Evolutionary conservation across 345 rosid species (phyloP), one percentile per base, ranked within the genome.

Genomic region (Anastatica hierochuntica): DNA sequence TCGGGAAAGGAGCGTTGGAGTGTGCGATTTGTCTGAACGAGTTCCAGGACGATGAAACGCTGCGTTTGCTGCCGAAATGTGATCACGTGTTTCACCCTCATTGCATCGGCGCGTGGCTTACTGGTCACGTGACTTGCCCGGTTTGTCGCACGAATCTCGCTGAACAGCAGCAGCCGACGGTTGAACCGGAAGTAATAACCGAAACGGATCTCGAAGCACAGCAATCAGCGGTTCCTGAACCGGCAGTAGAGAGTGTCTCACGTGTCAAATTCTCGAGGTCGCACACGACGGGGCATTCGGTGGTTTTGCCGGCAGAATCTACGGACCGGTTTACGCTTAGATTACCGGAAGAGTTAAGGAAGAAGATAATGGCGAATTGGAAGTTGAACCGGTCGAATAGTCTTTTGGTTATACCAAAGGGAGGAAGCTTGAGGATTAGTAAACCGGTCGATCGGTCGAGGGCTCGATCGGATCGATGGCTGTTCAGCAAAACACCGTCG

Each of bases 21-120:
- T 87, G 96, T 56, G 96, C 96, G 3, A 85, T 87, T 14, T 87
- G 96, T 35, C 54, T 87, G 33, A 71, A 60, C 47, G 96, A 87
- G 71, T 87, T 87, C 24, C 85, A 84, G 29, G 90, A 81, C 14
- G 79, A 84, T 35, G 96, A 87, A n/a, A n/a, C n/a, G n/a, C n/a
- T n/a, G n/a, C n/a, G n/a, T n/a, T n/a, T n/a, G n/a, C n/a, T n/a
- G n/a, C n/a, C n/a, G n/a, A n/a, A n/a, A n/a, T n/a, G n/a, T n/a
- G n/a, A n/a, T n/a, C n/a, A n/a, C n/a, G n/a, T 77, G 12, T 87
- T 87, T 55, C 96, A 87, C 13, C 75, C 94, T 6, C 83, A 84
- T 1, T 87, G 96, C 39, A 76, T 87, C 51, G 96, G 78, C 19
- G 82, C 72, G 3, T 87, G 96, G 96, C 72, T 87, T 0, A 48